These are phyloP conservation scores for Pestalotiopsis fici DNA, from an alignment of 2,329 filamentous ascomycete species.

Conservation along the genomic window DNA sequence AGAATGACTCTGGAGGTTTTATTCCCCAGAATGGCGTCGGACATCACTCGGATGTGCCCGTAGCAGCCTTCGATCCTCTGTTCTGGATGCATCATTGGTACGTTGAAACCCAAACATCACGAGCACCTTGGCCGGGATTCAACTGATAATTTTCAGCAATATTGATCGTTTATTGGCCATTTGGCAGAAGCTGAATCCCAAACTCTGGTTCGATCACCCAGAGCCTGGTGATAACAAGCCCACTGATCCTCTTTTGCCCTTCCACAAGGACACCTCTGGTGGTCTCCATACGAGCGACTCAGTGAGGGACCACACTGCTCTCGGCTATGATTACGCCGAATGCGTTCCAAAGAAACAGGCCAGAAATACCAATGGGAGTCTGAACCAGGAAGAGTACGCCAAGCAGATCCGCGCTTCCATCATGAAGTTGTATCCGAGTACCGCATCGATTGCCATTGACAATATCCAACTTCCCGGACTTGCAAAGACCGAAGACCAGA, in stretches of 20 bases:
- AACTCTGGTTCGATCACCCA: slow-evolving; percentile 7
- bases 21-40: too few species aligned
- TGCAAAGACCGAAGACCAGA: not conserved
- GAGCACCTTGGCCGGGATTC: too few species aligned
- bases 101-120: too few species aligned
- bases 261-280: not conserved
- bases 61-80: not conserved
- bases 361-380: not conserved
- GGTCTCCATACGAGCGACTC: not conserved
- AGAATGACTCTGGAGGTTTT: not conserved
- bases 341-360: not conserved
- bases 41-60: not conserved
- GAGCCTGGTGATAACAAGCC: not conserved
- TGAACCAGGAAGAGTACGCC: not conserved
- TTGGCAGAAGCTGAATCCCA: slow-evolving; percentile 9
- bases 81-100: not conserved
- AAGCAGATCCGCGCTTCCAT: not conserved
- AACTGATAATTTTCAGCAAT: not conserved
- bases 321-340: not conserved
- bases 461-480: not conserved
- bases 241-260: not conserved
- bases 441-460: not conserved
- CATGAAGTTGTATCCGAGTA: not conserved
- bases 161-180: not conserved
- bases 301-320: not conserved